These are phyloP conservation scores for Globisporangium camurandrum DNA, from an alignment of 352 stramenopile genomes.

Conservation along the genomic window DNA sequence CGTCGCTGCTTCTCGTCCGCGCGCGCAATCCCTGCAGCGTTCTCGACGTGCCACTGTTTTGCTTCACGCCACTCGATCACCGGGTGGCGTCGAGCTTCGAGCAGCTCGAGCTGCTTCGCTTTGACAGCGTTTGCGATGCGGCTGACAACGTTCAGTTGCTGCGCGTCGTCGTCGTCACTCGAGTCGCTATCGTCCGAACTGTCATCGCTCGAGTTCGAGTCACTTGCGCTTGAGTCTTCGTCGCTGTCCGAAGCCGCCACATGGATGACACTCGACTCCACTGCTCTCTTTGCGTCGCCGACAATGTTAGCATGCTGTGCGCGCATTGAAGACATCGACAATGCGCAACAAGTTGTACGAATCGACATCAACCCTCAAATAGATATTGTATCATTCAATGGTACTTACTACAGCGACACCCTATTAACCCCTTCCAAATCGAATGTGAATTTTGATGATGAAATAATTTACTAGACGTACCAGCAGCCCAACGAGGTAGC, in stretches of 20 bases:
- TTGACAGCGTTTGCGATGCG: constrained; percentile 19
- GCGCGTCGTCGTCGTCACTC: constrained; percentile 25
- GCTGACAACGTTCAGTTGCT: constrained; percentile 9
- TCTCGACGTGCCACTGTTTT: constrained; percentile 30
- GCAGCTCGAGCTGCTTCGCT: constrained; percentile 29
- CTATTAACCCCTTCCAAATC: too few species aligned
- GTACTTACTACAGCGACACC: too few species aligned
- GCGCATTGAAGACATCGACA: not conserved
- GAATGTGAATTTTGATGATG: too few species aligned
- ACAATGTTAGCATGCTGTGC: not conserved
- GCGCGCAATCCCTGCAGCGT: constrained; percentile 19
- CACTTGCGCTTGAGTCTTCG: constrained; percentile 4
- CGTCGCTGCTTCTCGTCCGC: constrained; percentile 19
- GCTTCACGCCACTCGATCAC: constrained; percentile 44
- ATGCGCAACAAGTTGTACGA: not conserved
- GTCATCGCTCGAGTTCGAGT: constrained; percentile 11
- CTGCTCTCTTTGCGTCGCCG: not conserved
- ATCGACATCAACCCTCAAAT: too few species aligned
- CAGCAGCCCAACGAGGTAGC: too few species aligned
- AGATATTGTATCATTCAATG: too few species aligned
- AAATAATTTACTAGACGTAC: too few species aligned
- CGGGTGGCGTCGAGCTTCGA: constrained; percentile 34
- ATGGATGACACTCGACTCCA: not conserved
- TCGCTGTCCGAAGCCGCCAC: constrained; percentile 2
- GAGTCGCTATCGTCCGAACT: constrained; percentile 2